Base-by-base conservation (phyloP, 345 rosid species). In the Noccaea caerulescens region DNA sequence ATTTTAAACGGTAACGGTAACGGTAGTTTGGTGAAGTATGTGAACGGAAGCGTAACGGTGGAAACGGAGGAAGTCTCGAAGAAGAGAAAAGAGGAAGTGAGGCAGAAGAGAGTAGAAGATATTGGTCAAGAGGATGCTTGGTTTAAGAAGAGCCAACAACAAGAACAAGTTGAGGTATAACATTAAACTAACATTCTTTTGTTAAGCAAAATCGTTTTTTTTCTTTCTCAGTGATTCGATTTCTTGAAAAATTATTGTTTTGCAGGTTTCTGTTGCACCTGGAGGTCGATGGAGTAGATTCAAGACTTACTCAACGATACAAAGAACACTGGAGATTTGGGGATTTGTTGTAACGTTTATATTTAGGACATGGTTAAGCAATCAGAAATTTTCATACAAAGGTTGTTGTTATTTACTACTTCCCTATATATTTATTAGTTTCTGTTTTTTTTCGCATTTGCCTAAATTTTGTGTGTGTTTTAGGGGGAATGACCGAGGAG, bases 241-340 rank as follows among this genome's bases (percentile, higher is more conserved):
- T 10, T 51, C 10, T 25, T n/a, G 0, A 54, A 78, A 54, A 20
- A 1, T 20, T 20, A 20, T 13, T 54, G 33, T 11, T 70, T 23
- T 49, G 7, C 76, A 94, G 99, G 99, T 91, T 63, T 94, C 99
- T 71, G 92, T 94, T 77, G 88, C 93, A 58, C 92, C 96, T 41
- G 97, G 97, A 41, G 97, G 99, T 44, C 87, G 95, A 13, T 94
- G 99, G 99, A 88, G 76, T 82, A 85, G 96, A 80, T 94, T 94
- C 84, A 91, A 91, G 82, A 88, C 95, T 42, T 94, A 94, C 70
- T 91, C 99, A 5, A 91, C 94, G 1, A 82, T 94, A 69, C 99
- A 94, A 69, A 85, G 99, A 79, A 82, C 97, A 37, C 53, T 94
- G 83, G 99, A 94, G 82, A 91, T 94, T 79, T 94, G 99, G 99